These are phyloP conservation scores for Schoenoplectus tabernaemontani DNA, from an alignment of 202 grass and related monocot genomes.

Conservation along the genomic window DNA sequence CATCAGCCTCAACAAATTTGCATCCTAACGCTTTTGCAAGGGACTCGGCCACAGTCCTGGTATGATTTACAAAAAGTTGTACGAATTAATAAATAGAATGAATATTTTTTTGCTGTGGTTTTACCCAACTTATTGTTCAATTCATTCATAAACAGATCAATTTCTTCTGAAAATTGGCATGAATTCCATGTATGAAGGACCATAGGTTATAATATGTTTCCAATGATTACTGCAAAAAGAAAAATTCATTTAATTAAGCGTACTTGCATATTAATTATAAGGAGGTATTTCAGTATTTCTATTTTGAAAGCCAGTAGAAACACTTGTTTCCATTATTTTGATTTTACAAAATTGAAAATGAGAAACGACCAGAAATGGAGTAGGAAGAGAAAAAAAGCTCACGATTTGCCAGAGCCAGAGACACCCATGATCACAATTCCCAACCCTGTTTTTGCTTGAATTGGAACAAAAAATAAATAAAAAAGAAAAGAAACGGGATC, in stretches of 20 bases:
- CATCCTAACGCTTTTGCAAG: slow-evolving; percentile 46
- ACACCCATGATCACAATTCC: slow-evolving; percentile 84
- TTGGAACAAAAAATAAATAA: background rate
- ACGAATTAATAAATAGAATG: background rate
- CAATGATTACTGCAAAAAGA: too few relatives aligned
- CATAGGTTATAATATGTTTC: background rate
- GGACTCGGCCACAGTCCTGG: slow-evolving; percentile 67
- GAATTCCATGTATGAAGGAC: background rate
- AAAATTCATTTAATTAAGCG: background rate
- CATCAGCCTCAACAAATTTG: slow-evolving; percentile 82
- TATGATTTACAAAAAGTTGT: background rate
- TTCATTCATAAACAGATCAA: background rate
- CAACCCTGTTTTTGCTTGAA: slow-evolving; percentile 35
- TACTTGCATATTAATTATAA: background rate
- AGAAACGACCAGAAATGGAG: background rate
- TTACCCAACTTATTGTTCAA: background rate
- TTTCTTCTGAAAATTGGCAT: background rate
- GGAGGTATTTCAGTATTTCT: background rate
- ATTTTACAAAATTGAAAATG: background rate
- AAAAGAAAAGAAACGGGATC: background rate
- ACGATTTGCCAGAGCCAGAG: slow-evolving; percentile 88
- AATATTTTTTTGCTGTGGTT: background rate
- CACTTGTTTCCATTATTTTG: background rate
- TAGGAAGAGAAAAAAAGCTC: slow-evolving; percentile 5
- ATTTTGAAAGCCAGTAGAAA: background rate